phyloP scores from a whole-genome alignment of 768 basidiomycete genomes.

The Candolleomyces aberdarensis region DNA sequence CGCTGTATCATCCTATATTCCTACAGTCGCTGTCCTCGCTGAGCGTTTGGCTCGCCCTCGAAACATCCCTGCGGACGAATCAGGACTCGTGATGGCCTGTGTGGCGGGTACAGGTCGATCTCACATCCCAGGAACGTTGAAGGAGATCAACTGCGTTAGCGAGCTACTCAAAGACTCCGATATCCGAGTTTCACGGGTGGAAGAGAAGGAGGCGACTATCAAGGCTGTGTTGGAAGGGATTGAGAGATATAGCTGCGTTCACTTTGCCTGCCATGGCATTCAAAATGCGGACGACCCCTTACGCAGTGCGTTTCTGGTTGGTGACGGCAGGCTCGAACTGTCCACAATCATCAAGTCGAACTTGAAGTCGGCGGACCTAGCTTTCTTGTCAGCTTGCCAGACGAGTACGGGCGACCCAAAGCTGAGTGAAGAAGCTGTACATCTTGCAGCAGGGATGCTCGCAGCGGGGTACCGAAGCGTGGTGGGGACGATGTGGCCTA shows the following conservation, averaged over 20 bases:
- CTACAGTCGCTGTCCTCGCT: slow-evolving; percentile 4
- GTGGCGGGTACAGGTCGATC: too few relatives aligned
- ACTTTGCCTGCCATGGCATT: slow-evolving; percentile 32
- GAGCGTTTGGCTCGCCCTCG: background rate
- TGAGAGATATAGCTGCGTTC: slow-evolving; percentile 19
- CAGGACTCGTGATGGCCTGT: background rate
- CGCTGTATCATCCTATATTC: slow-evolving; percentile 11
- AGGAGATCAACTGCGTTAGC: too few relatives aligned
- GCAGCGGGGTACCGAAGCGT: slow-evolving; percentile 24
- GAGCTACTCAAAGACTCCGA: too few relatives aligned
- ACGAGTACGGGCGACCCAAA: slow-evolving; percentile 28
- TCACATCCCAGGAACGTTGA: too few relatives aligned
- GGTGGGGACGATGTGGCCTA: slow-evolving; percentile 38
- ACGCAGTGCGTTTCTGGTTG: slow-evolving; percentile 20
- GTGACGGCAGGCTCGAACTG: slow-evolving; percentile 16
- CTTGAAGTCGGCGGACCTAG: slow-evolving; percentile 21
- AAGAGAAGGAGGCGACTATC: slow-evolving; percentile 12
- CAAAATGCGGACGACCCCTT: slow-evolving; percentile 24
- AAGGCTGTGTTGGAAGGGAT: slow-evolving; percentile 12
- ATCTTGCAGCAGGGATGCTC: slow-evolving; percentile 37
- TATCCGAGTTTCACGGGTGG: background rate
- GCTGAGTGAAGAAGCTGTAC: slow-evolving; percentile 30
- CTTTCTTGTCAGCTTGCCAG: slow-evolving; percentile 40
- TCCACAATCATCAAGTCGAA: slow-evolving; percentile 8
- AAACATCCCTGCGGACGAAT: slow-evolving; percentile 4